Evolutionary conservation across 257 asterid species (phyloP).

Genomic region (Solanum tarijense): DNA sequence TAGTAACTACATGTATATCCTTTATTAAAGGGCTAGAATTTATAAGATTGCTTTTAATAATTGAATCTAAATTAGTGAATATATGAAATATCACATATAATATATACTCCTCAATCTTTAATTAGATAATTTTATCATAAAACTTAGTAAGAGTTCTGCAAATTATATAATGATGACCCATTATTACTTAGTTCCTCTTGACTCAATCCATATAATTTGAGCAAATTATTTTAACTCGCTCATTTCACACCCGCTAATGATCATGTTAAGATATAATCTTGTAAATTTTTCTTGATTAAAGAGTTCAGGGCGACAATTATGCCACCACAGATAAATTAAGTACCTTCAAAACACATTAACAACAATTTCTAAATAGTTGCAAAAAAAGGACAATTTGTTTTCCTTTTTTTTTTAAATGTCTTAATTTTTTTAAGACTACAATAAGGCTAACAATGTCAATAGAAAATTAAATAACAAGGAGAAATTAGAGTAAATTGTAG

Average conservation of each 20-base stretch:
- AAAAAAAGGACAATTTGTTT: not conserved
- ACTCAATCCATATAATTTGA: not conserved
- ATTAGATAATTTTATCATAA: not conserved
- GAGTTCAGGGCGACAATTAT: not conserved
- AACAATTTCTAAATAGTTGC: not conserved
- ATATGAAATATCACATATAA: rapidly evolving
- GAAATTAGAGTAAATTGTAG: not conserved
- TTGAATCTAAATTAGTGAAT: not conserved
- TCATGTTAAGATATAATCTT: too few species aligned
- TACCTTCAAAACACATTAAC: not conserved
- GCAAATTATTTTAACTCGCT: not conserved
- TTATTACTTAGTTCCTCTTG: not conserved
- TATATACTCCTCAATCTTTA: not conserved
- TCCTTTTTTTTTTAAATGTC: not conserved
- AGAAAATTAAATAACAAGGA: constrained; percentile 3
- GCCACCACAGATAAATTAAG: not conserved
- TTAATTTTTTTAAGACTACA: not conserved
- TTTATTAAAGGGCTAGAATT: not conserved
- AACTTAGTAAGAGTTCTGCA: not conserved
- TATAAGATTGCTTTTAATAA: too few species aligned
- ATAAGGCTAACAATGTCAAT: constrained; percentile 7
- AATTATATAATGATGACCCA: not conserved
- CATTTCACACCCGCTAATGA: not conserved
- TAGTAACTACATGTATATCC: not conserved
- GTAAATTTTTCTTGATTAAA: not conserved